These are phyloP conservation scores for Nicotiana sylvestris DNA, from an alignment of 257 asterid genomes.

Conservation along the genomic window DNA sequence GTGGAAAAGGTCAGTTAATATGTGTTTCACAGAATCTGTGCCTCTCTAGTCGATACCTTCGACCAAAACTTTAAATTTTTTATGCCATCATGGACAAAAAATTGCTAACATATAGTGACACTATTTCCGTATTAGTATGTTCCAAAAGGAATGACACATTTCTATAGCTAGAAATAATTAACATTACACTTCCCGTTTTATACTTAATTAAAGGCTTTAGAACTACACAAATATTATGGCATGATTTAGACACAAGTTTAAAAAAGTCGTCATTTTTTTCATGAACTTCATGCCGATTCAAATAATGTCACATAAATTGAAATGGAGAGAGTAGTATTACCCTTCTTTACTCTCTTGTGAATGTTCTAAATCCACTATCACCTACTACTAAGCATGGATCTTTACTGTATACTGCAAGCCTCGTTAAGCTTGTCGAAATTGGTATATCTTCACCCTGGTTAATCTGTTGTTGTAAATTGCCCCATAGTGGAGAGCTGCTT, in stretches of 20 bases:
- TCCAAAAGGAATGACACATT: no score
- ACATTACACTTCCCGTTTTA: no score
- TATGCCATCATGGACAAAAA: neutral
- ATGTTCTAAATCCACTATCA: neutral
- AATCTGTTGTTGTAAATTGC: neutral
- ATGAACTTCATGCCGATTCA: no score
- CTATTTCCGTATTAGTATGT: no score
- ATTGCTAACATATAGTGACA: neutral
- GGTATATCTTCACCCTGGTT: neutral
- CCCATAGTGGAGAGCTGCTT: neutral
- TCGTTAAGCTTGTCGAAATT: neutral
- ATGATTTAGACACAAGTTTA: no score
- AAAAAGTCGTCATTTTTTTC: no score
- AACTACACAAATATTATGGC: no score
- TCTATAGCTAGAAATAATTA: no score
- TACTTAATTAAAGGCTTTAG: no score
- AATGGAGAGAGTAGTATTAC: neutral
- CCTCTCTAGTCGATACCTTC: neutral
- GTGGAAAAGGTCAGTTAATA: slow-evolving; percentile 73
- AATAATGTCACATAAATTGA: no score
- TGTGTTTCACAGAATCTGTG: neutral
- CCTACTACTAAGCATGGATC: neutral
- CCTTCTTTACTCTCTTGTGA: neutral
- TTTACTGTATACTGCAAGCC: neutral
- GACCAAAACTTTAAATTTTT: neutral